A percentile compares a stretch with the other conserved stretches of the same genome.
Evolutionary conservation across 2,329 filamentous ascomycete genomes (phyloP).

Genomic region (Daldinia eschscholtzii): DNA sequence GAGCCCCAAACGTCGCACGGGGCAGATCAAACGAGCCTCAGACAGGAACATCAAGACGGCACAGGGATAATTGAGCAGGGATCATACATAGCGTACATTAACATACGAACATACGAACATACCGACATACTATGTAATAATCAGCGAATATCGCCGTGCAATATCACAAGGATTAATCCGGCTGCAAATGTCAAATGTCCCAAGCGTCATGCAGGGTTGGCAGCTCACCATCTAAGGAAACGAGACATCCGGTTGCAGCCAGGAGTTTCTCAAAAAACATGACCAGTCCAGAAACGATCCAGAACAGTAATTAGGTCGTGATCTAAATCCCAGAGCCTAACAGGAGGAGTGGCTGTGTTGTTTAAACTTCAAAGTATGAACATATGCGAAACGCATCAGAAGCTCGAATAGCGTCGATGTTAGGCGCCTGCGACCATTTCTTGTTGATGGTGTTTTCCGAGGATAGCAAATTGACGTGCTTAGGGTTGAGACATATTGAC

Average conservation of each 20-base stretch:
- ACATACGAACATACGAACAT: neutral
- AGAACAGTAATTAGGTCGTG: constrained; percentile 21
- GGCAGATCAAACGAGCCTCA: constrained; percentile 43
- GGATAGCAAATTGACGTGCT: neutral
- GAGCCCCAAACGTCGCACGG: constrained; percentile 34
- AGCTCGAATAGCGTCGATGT: constrained; percentile 13
- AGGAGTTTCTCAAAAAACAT: constrained; percentile 31
- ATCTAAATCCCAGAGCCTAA: constrained; percentile 14
- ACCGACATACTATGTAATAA: neutral
- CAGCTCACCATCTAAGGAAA: constrained; percentile 35
- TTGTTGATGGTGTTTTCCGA: neutral
- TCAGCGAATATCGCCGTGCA: neutral
- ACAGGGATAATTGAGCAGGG: constrained; percentile 1
- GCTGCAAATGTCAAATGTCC: constrained; percentile 8
- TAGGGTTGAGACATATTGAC: neutral
- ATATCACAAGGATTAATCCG: neutral
- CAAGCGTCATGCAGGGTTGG: constrained; percentile 24
- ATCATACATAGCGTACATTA: neutral
- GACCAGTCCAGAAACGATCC: constrained; percentile 11
- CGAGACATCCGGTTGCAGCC: constrained; percentile 39
- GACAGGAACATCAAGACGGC: constrained; percentile 20
- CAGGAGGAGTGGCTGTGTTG: constrained; percentile 35
- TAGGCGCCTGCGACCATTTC: constrained; percentile 9
- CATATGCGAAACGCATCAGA: constrained; percentile 27
- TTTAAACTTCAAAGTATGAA: constrained; percentile 12